Evolutionary conservation across 2,329 filamentous ascomycete species (phyloP).

Genomic region (Reticulascus tulasneorum): DNA sequence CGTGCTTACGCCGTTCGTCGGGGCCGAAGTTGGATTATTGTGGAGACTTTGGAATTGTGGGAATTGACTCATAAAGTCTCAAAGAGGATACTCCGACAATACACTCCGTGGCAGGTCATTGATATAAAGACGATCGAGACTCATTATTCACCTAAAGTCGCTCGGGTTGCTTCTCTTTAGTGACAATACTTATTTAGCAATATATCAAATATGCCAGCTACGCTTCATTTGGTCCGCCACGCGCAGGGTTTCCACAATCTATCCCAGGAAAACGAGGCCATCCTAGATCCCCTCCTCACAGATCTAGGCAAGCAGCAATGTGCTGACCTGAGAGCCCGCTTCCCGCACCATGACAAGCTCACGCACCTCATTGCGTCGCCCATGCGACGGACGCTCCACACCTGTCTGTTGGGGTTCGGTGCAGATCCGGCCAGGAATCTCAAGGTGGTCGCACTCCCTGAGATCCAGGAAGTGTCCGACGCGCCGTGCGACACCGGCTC

Average conservation of each 20-base stretch:
- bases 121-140: too few species aligned
- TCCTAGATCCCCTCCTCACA: conserved; percentile 78
- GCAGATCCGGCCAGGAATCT: conserved; percentile 33
- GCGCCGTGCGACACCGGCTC: conserved; percentile 75
- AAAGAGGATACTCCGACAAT: too few species aligned
- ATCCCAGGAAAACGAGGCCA: conserved; percentile 59
- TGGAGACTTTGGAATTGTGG: too few species aligned
- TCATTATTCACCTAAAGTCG: too few species aligned
- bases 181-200: too few species aligned
- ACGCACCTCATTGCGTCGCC: conserved; percentile 75
- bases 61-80: too few species aligned
- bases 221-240: conserved; percentile 67
- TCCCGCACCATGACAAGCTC: conserved; percentile 62
- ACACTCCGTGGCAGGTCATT: too few species aligned
- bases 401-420: conserved; percentile 66
- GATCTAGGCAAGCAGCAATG: conserved; percentile 74
- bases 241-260: conserved; percentile 82
- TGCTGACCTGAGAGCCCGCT: conserved; percentile 52
- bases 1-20: too few species aligned
- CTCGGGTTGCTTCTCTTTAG: too few species aligned
- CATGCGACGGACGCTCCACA: conserved; percentile 76
- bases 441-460: conserved; percentile 63
- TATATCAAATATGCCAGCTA: conserved; percentile 54
- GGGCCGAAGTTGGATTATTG: too few species aligned
- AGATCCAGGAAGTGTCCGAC: conserved; percentile 73